Evolutionary conservation across 2,329 filamentous ascomycete species (phyloP), one percentile per base, ranked within the genome.

Genomic region (Tolypocladium endophyticum): DNA sequence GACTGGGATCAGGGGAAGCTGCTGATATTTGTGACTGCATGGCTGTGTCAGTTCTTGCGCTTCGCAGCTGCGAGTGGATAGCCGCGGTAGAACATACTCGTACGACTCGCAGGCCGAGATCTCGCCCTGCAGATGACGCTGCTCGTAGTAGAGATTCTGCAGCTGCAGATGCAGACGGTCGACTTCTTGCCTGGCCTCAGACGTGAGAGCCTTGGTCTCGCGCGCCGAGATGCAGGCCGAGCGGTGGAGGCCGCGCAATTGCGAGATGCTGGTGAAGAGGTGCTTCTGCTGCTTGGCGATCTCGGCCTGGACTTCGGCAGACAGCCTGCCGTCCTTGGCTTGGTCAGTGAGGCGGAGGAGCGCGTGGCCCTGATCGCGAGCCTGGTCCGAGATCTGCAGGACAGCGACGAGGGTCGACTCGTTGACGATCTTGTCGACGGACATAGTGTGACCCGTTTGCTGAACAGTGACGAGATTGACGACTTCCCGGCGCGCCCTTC

Each of bases 131-230:
- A 99, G 77, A 73, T 97, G 92, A 59, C 90, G 82, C 76, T 97
- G 92, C 74, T 99, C 93, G 70, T 99, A 99, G 73, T 94, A 95
- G 9, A 99, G 78, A 70, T 99, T 99, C 74, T 97, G 93, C 59
- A 99, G 81, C 70, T 96, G 90, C 43, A 99, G 81, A 71, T 97
- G 92, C 62, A 99, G 80, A 56, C 87, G 85, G 71, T 99, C 94
- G 64, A 97, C 91, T 74, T 96, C 91, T 68, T 93, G 89, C 56
- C 92, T 86, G 56, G 89, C 89, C 72, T 96, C 91, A 36, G 90
- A 88, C 0, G 94, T 97, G 66, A 85, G 80, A 58, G 88, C 81
- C 73, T 97, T 97, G 18, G 92, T 96, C 66, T 91, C 86, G 64
- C 94, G 86, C 36, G 92, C 90, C 36, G 85, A 82, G 66, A 96